A percentile compares a stretch with the other conserved stretches of the same genome.
phyloP scores from a whole-genome alignment of 78 protist species.

The Creolimax fragrantissima region DNA sequence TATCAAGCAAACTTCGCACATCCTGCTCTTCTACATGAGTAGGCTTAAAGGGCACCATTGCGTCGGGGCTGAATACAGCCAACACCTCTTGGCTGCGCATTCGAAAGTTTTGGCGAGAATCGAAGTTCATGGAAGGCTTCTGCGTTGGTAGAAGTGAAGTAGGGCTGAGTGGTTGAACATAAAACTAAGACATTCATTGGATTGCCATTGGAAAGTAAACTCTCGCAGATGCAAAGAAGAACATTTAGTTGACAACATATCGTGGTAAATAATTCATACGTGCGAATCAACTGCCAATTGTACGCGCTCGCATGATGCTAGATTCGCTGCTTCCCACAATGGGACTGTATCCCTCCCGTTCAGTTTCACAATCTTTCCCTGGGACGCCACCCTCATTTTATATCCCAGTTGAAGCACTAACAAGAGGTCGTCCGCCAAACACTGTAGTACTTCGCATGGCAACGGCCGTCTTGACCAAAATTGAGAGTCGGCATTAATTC shows the following conservation, averaged over 20 bases:
- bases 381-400: not conserved
- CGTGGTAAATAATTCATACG: not conserved
- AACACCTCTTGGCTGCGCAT: not conserved
- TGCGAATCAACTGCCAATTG: not conserved
- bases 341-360: not conserved
- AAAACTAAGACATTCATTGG: not conserved
- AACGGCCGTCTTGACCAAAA: not conserved
- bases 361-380: not conserved
- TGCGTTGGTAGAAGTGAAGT: not conserved
- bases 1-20: not conserved
- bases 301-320: not conserved
- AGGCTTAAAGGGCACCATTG: not conserved
- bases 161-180: not conserved
- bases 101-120: not conserved
- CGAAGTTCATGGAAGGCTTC: not conserved
- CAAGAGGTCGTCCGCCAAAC: not conserved
- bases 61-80: not conserved
- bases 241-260: not conserved
- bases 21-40: not conserved
- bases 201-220: not conserved
- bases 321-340: not conserved
- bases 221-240: not conserved
- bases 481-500: not conserved
- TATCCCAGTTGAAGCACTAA: not conserved
- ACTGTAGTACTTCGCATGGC: not conserved